A percentile compares a stretch with the other conserved stretches of the same genome.
phyloP scores from a whole-genome alignment of 1,139 yeast genomes.

The Yamadazyma spencermartinsiae region DNA sequence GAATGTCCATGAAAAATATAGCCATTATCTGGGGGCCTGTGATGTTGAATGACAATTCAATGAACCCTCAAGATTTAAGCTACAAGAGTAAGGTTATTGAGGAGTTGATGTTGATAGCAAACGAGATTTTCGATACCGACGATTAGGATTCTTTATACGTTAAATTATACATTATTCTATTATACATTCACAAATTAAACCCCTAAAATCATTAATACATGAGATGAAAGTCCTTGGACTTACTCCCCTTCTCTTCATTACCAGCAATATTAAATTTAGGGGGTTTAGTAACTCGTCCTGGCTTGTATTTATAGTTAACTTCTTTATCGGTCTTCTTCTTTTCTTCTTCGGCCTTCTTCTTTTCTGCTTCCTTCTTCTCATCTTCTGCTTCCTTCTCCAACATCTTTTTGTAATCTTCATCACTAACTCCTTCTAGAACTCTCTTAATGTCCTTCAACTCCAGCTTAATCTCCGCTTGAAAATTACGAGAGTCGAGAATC shows the following conservation, averaged over 20 bases:
- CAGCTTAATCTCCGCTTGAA: conserved; percentile 30
- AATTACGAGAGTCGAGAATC: conserved; percentile 45
- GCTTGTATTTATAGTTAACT: neutral
- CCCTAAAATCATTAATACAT: neutral
- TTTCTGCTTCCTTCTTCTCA: conserved; percentile 7
- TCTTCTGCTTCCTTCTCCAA: conserved; percentile 15
- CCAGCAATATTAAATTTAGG: conserved; percentile 19
- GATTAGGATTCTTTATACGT: no score
- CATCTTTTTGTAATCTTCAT: conserved; percentile 38
- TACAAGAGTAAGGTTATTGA: conserved; percentile 82
- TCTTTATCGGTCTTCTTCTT: conserved; percentile 11
- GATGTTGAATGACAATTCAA: conserved; percentile 61
- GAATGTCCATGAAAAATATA: conserved; percentile 79
- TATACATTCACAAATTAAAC: neutral
- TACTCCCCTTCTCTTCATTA: no score
- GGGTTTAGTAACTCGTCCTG: conserved; percentile 23
- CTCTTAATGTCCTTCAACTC: conserved; percentile 41
- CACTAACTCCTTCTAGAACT: conserved; percentile 35
- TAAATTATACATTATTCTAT: no score
- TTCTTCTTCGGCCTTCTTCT: neutral
- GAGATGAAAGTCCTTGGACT: neutral
- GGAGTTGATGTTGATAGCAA: conserved; percentile 80
- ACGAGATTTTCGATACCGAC: conserved; percentile 79
- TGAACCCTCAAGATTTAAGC: conserved; percentile 75
- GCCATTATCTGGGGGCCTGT: conserved; percentile 97